Base-by-base conservation (phyloP, 768 basidiomycete species). In the Botryobasidium botryosum region DNA sequence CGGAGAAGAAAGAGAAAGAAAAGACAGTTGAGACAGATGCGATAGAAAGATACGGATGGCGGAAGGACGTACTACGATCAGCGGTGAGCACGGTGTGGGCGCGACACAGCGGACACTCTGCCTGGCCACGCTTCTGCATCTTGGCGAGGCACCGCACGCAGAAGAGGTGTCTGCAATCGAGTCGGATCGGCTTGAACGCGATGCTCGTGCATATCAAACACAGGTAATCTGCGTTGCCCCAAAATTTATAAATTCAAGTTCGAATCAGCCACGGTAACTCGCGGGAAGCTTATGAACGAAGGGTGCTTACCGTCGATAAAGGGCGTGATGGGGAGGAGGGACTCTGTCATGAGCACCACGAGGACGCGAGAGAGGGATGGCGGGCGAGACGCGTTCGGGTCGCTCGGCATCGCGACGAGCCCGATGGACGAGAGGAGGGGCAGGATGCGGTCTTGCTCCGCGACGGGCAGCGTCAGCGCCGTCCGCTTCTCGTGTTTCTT, bases 401-500 rank as follows among this genome's bases (percentile, higher is more conserved):
- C n/a, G 43, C 37, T 18, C 24, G 13, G 15, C 18, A 35, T 18
- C 6, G 24, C 35, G 24, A 31, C 46, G 23, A 27, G 41, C 45
- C 41, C 32, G 28, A 26, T 21, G 37, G 49, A 23, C 6, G 26
- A 35, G 12, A 53, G 24, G 23, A 51, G 38, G 7, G 39, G 31
- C 21, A 49, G 26, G 13, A 39, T 12, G 12, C 37, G 3, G 40
- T 18, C 6, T 27, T 6, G 35, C 36, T 40, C 7, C 35, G 43
- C 24, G 33, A 15, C 48, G 53, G 77, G 69, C 51, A 80, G 67
- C 1, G 83, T 79, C 6, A 96, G 64, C 0, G 82, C 75, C 0
- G 88, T 92, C 3, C 85, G 76, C 57, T 92, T 92, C 24, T 83
- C 71, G 56, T 91, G 90, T 57, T 94, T 94, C 68, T 92, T 92